Base-by-base conservation (phyloP, 2,329 filamentous ascomycete species). In the Fusarium piperis region DNA sequence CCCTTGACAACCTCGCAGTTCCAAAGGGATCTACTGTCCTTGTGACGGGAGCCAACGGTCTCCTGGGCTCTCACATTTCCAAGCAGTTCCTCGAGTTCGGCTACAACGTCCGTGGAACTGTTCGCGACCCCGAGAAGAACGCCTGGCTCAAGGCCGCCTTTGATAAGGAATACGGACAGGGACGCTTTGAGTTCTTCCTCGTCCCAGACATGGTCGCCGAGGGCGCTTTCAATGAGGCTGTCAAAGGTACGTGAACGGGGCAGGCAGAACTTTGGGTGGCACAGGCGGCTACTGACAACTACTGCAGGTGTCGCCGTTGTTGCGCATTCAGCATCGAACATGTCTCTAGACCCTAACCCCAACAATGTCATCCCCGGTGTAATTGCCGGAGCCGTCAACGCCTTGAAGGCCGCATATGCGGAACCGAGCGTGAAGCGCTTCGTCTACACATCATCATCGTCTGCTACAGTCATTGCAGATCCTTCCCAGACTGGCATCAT, bases 91-190 rank as follows among this genome's bases (percentile, higher is more conserved):
- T 85, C 0, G 58, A 72, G 0, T 73, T 73, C 0, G 84, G 84
- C 8, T 86, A 83, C 68, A 79, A 78, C 4, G 85, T 87, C 16
- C 82, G 84, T 15, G 85, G 84, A 1, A 84, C 83, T 2, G 81
- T 82, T 15, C 83, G 85, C 1, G 71, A 78, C 51, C 30, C 65
- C 0, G 68, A 75, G 3, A 84, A 81, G 65, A 77, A 73, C 32
- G 59, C 76, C 1, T 83, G 81, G 79, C 46, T 82, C 8, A 59
- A 41, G 2, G 62, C 71, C 1, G 58, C 75, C 1, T 80, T 81
- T 16, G 78, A 79, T 8, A 72, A 79, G 20, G 73, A 77, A n/a
- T 79, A 81, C 59, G 81, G 79, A 1, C 32, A 63, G 1, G 81
- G 78, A 15, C 74, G 70, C 0, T 81, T 85, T 20, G 79, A 82